Evolutionary conservation across 2,329 filamentous ascomycete genomes (phyloP).

Genomic region (Xylariaceae sp.): DNA sequence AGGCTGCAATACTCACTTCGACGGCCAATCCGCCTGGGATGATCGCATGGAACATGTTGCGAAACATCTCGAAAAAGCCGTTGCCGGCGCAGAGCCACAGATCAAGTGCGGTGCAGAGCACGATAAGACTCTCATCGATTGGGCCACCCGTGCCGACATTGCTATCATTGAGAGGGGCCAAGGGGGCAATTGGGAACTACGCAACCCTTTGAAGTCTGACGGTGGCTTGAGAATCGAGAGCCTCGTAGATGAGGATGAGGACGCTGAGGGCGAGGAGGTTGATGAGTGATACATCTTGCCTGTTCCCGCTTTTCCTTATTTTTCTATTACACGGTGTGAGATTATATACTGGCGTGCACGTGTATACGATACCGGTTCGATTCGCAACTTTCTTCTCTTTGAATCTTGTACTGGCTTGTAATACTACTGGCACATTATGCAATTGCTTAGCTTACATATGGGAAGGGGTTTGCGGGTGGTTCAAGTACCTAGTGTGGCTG

Average conservation of each 20-base stretch:
- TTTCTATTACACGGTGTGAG: not conserved
- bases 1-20: conserved; percentile 64
- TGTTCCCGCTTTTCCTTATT: not conserved
- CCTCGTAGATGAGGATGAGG: conserved; percentile 24
- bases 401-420: conserved; percentile 7
- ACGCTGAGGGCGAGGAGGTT: conserved; percentile 37
- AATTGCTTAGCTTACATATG: conserved; percentile 1
- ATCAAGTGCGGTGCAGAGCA: conserved; percentile 33
- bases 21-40: conserved; percentile 71
- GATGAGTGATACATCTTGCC: conserved; percentile 26
- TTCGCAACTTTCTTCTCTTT: not conserved
- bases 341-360: not conserved
- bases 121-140: conserved; percentile 35
- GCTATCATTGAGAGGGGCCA: conserved; percentile 32
- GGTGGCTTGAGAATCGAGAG: conserved; percentile 1
- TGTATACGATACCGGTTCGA: conserved; percentile 9
- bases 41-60: conserved; percentile 86
- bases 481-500: conserved; percentile 4
- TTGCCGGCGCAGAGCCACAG: conserved; percentile 35
- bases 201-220: conserved; percentile 35
- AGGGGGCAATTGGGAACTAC: conserved; percentile 32
- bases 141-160: conserved; percentile 36
- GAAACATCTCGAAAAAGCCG: conserved; percentile 69
- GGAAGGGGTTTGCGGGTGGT: not conserved
- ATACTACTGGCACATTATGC: conserved; percentile 6